Conservation (phyloP, 1,284 basidiomycete genomes). For the Pseudozyma hubeiensis region DNA sequence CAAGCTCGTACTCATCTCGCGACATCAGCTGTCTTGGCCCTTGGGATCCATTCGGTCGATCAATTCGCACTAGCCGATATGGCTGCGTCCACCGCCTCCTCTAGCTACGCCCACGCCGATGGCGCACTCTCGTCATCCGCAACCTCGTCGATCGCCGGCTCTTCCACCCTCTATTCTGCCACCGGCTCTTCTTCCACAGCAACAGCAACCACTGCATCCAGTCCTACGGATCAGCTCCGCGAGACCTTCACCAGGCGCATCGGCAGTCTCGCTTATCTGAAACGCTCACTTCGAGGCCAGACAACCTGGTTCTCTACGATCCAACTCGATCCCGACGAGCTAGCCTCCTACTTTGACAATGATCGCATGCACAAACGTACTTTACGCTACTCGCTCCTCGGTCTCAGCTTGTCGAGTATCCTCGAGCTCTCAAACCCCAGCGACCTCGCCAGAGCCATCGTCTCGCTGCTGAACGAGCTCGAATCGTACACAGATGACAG, state of each 20-base stretch:
- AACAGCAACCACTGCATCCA: conserved; percentile 10
- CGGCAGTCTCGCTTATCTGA: conserved; percentile 43
- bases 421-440: conserved; percentile 38
- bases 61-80: not conserved
- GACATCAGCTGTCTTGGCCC: too few relatives aligned
- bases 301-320: conserved; percentile 50
- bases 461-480: conserved; percentile 52
- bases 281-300: conserved; percentile 37
- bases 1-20: too few relatives aligned
- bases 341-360: conserved; percentile 41
- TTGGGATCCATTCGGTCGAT: too few relatives aligned
- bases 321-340: conserved; percentile 28
- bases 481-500: conserved; percentile 45
- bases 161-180: conserved; percentile 2
- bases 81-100: conserved; percentile 20
- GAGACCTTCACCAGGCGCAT: conserved; percentile 50
- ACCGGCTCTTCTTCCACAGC: conserved; percentile 9
- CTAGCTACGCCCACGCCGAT: conserved; percentile 6
- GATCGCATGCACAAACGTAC: conserved; percentile 55
- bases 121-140: conserved; percentile 15
- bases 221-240: conserved; percentile 27
- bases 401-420: conserved; percentile 47
- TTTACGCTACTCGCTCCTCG: conserved; percentile 41
- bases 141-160: conserved; percentile 8
- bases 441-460: conserved; percentile 48